Conservation (phyloP, 108 stramenopile genomes). For the Skeletonema potamos region DNA sequence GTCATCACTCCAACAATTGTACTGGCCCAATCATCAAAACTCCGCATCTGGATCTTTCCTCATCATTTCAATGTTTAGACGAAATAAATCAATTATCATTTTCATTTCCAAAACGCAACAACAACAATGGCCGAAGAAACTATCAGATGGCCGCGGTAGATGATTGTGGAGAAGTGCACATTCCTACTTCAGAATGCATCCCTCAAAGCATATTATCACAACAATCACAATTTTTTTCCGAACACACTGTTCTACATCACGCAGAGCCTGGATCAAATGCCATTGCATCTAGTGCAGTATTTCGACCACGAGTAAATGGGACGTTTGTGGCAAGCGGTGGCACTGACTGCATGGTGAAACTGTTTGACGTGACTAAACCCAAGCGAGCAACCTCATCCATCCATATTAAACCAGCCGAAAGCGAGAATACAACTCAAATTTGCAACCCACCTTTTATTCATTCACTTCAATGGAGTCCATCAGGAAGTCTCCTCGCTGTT, state of each 20-base stretch:
- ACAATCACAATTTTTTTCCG: neutral
- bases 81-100: conserved; percentile 50
- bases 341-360: conserved; percentile 72
- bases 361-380: conserved; percentile 71
- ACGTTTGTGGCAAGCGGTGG: conserved; percentile 65
- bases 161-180: conserved; percentile 70
- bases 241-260: conserved; percentile 46
- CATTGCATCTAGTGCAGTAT: conserved; percentile 58
- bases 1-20: conserved; percentile 20
- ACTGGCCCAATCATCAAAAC: conserved; percentile 20
- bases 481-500: conserved; percentile 61
- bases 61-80: conserved; percentile 27
- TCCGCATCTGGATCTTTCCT: conserved; percentile 40
- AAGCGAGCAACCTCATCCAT: conserved; percentile 48
- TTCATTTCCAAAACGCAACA: conserved; percentile 26
- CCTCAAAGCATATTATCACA: conserved; percentile 3
- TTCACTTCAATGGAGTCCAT: conserved; percentile 72
- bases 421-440: conserved; percentile 49
- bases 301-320: conserved; percentile 50
- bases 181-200: conserved; percentile 33
- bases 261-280: conserved; percentile 51
- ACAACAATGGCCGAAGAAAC: neutral
- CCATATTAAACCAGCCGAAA: conserved; percentile 24
- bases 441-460: conserved; percentile 89
- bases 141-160: conserved; percentile 59